Percentiles rank a stretch among this genome's conserved stretches.
phyloP scores from a whole-genome alignment of 148 eudicot species.

The Spergularia bocconei region DNA sequence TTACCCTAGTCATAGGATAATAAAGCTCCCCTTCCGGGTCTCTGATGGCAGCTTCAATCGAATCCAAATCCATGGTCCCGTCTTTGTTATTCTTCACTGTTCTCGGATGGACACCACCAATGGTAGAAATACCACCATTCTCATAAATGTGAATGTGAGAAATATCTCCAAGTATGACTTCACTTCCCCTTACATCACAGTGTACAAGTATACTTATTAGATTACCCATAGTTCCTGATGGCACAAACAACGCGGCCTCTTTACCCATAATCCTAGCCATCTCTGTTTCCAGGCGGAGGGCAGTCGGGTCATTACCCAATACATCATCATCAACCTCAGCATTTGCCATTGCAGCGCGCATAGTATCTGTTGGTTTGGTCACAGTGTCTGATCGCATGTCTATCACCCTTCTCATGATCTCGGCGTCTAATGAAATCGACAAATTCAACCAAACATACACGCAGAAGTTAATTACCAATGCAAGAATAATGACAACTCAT shows the following conservation, averaged over 20 bases:
- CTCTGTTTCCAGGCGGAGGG: constrained; percentile 68
- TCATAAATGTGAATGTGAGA: constrained; percentile 86
- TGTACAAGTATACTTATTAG: constrained; percentile 86
- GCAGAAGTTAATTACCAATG: neutral
- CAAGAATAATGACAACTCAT: too few species aligned
- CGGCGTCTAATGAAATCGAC: constrained; percentile 7
- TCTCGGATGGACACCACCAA: constrained; percentile 94
- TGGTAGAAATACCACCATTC: constrained; percentile 93
- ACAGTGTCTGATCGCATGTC: constrained; percentile 96
- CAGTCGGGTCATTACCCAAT: constrained; percentile 77
- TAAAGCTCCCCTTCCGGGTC: constrained; percentile 54
- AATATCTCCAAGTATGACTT: constrained; percentile 81
- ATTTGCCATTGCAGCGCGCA: constrained; percentile 84
- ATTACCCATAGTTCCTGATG: constrained; percentile 98
- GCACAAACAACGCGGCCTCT: constrained; percentile 88
- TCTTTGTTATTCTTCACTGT: constrained; percentile 80
- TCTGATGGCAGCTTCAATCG: constrained; percentile 75
- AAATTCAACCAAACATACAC: neutral
- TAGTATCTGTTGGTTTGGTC: constrained; percentile 86
- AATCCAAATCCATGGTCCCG: constrained; percentile 83
- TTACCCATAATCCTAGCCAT: constrained; percentile 78
- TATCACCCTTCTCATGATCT: constrained; percentile 56
- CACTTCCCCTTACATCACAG: constrained; percentile 87
- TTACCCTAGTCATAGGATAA: constrained; percentile 75
- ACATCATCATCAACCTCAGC: constrained; percentile 98